Evolutionary conservation across 2,329 filamentous ascomycete genomes (phyloP), one percentile per base, ranked within the genome.

Genomic region (Chrysosporium keratinophilum): DNA sequence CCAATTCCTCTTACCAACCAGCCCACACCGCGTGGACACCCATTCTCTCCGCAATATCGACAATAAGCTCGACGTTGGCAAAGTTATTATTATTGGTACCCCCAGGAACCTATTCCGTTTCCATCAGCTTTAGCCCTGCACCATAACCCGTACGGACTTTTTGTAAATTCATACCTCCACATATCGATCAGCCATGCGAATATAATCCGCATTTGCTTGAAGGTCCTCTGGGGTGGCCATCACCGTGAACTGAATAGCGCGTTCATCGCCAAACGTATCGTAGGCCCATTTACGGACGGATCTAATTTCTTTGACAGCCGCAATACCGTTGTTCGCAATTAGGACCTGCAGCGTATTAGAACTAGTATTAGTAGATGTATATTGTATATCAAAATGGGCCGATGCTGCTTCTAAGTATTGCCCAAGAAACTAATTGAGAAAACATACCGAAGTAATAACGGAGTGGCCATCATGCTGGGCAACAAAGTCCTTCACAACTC

Each of bases 61-160:
- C 93, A 72, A 98, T 98, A 69, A 98, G 79, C 76, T 98, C 93
- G 57, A 98, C 93, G 70, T 98, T 98, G 75, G 93, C 93, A 74
- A 98, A 98, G 75, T 98, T 98, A 84, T 98, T 95, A 80, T 98
- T 98, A 78, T 98, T 98, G 58, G 93, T 98, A 68, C 93, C 93
- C 67, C 93, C 93, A 34, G 93, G 93, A 58, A 98, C 91, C 78
- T 80, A 64, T 41, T 40, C 7, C 41, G 9, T 12, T 41, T 41
- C 17, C 14, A 28, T 60, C 53, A 23, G 23, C 45, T 49, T 15
- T 23, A 40, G 20, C 37, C n/a, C 3, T 12, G 20, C 11, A 31
- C 23, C 23, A 39, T 31, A 39, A 15, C 37, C 34, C 28, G 49
- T 47, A 45, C 1, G 11, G n/a, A 15, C 28, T 19, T 23, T 34